Conservation (phyloP, 495 filamentous ascomycete genomes). For the Lentithecium fluviatile region DNA sequence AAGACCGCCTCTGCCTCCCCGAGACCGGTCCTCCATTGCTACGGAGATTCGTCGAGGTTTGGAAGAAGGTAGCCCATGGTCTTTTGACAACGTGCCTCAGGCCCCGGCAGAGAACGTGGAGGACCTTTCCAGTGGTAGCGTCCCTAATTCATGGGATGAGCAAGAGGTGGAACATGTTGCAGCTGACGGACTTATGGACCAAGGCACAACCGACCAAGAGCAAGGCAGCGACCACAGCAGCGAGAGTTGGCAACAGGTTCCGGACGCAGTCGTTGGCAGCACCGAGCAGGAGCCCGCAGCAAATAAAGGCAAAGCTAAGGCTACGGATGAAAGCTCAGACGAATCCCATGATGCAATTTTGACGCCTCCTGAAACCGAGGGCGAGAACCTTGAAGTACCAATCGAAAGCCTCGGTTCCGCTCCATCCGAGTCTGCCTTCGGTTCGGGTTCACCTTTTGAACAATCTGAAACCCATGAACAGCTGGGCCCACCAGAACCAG, state of each 20-base stretch:
- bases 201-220: conserved; percentile 21
- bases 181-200: background rate
- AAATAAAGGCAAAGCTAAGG: conserved; percentile 25
- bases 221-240: conserved; percentile 31
- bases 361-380: background rate
- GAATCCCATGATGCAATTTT: background rate
- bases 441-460: conserved; percentile 10
- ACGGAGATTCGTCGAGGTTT: conserved; percentile 41
- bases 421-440: conserved; percentile 1
- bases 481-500: background rate
- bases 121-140: background rate
- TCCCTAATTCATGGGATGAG: conserved; percentile 21
- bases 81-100: conserved; percentile 15
- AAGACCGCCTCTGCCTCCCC: conserved; percentile 40
- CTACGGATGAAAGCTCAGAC: conserved; percentile 3
- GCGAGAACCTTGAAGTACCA: background rate
- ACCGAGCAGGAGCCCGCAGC: background rate
- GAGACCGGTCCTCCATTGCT: conserved; percentile 39
- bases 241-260: conserved; percentile 36
- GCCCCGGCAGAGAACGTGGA: background rate
- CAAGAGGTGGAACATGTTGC: background rate
- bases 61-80: conserved; percentile 37
- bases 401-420: background rate
- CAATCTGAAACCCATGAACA: background rate
- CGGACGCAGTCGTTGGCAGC: conserved; percentile 12